Base-by-base conservation (phyloP, 495 filamentous ascomycete genomes). In the Talaromyces trachyspermus region DNA sequence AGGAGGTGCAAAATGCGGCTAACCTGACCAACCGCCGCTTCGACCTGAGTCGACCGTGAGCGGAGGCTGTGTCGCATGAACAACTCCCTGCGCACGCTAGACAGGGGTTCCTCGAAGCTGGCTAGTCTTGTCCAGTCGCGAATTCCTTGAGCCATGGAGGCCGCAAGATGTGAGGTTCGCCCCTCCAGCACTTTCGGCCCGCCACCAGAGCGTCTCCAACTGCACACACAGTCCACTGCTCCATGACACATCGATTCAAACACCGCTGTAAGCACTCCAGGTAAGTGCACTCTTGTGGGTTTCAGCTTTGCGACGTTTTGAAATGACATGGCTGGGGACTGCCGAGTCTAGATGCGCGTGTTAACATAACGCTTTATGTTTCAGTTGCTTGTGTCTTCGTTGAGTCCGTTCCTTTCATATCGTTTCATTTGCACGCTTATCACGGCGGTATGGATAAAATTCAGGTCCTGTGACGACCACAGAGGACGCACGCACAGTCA, bases 401-500 rank as follows among this genome's bases (percentile, higher is more conserved):
- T 23, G 38, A 25, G 14, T 11, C 10, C 14, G 38, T 42, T 5
- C 22, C 17, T 25, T 38, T 2, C 1, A 22, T 42, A 23, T 14
- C 17, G 18, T 42, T 25, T 25, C 6, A 23, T 42, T 42, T 42
- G 8, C 38, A 42, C 8, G 38, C 10, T 42, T 42, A 23, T 25
- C 38, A 42, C 38, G 38, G 2, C 38, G 22, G 17, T 25, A 42
- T 42, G 38, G 17, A 42, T 25, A 42, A 18, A 25, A 23, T 23
- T 42, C 17, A 25, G 4, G 19, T 5, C 38, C 8, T 42, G 38
- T 42, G 38, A 42, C 17, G 3, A 42, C 38, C 22, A 42, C 38
- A 42, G 38, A 42, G 38, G 38, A 42, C 38, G 38, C 38, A 25
- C 38, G 38, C 38, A 19, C 38, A 42, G 38, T 42, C 22, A 42